Evolutionary conservation across 1,284 basidiomycete genomes (phyloP).

Genomic region (Salmacisia buchloeana): DNA sequence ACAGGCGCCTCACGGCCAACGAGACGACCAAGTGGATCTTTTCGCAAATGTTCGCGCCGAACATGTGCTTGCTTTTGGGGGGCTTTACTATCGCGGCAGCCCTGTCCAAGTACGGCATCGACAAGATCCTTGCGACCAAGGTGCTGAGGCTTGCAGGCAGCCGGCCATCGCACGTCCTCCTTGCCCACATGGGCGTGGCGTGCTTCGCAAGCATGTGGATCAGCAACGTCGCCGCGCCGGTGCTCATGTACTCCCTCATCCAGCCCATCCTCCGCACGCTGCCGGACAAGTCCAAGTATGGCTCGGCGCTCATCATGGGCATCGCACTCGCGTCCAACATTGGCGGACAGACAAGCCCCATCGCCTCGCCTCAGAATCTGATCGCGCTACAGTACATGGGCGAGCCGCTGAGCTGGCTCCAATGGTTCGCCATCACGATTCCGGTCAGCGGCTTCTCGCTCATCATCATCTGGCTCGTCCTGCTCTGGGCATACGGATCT

Average conservation of each 20-base stretch:
- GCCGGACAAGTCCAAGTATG: constrained; percentile 79
- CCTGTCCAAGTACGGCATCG: constrained; percentile 92
- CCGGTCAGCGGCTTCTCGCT: constrained; percentile 83
- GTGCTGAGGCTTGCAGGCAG: constrained; percentile 85
- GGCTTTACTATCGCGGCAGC: constrained; percentile 99
- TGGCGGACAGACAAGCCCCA: constrained; percentile 88
- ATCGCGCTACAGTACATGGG: constrained; percentile 88
- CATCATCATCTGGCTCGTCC: constrained; percentile 81
- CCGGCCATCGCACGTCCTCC: constrained; percentile 73
- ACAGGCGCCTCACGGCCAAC: constrained; percentile 60
- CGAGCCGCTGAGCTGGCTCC: constrained; percentile 76
- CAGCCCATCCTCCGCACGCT: constrained; percentile 90
- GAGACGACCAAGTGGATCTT: constrained; percentile 75
- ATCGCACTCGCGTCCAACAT: constrained; percentile 97
- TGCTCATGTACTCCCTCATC: constrained; percentile 94
- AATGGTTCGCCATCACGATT: constrained; percentile 90
- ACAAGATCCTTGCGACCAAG: constrained; percentile 80
- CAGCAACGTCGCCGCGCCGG: constrained; percentile 94
- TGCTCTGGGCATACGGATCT: constrained; percentile 79
- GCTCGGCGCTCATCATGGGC: constrained; percentile 83
- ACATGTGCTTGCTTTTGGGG: constrained; percentile 67
- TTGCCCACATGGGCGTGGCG: constrained; percentile 92
- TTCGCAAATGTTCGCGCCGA: constrained; percentile 69
- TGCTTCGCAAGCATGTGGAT: constrained; percentile 99
- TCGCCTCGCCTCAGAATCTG: constrained; percentile 91